phyloP scores from a whole-genome alignment of 2,329 filamentous ascomycete genomes.

The Emmonsiellopsis sp. region DNA sequence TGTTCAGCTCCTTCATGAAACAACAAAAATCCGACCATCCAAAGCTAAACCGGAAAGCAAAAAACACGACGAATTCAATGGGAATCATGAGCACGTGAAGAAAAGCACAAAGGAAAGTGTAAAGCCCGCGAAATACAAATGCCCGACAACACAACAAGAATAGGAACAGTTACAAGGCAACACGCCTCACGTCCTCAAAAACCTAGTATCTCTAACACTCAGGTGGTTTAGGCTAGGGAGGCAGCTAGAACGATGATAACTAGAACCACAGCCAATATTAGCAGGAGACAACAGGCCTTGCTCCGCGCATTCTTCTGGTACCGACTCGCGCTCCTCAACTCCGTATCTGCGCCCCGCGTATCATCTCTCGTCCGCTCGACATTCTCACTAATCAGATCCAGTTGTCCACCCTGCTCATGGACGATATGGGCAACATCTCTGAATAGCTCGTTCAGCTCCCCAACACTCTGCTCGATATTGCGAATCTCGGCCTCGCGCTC shows the following conservation, averaged over 20 bases:
- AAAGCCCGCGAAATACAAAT: conserved; percentile 7
- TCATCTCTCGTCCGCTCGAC: conserved; percentile 74
- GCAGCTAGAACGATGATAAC: conserved; percentile 84
- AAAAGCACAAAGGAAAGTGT: conserved; percentile 11
- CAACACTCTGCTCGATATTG: conserved; percentile 93
- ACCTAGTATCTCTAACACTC: not conserved
- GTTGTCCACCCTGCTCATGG: conserved; percentile 78
- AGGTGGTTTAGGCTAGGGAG: conserved; percentile 53
- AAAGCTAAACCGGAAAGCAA: not conserved
- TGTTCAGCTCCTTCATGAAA: not conserved
- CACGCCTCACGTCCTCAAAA: not conserved
- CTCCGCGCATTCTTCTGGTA: conserved; percentile 94
- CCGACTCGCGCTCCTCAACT: conserved; percentile 73
- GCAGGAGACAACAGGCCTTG: conserved; percentile 83
- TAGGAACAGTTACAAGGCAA: conserved; percentile 5
- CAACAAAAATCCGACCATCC: not conserved
- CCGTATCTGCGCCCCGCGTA: conserved; percentile 73
- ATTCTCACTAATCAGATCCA: conserved; percentile 81
- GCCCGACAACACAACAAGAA: conserved; percentile 3
- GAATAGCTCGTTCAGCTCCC: conserved; percentile 93
- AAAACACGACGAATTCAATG: not conserved
- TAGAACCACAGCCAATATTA: conserved; percentile 81
- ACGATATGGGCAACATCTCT: conserved; percentile 97
- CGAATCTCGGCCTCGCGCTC: conserved; percentile 96
- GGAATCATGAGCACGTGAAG: conserved; percentile 9